These are phyloP conservation scores for Fusarium caatingaense DNA, from an alignment of 2,329 filamentous ascomycete genomes.

Conservation along the genomic window DNA sequence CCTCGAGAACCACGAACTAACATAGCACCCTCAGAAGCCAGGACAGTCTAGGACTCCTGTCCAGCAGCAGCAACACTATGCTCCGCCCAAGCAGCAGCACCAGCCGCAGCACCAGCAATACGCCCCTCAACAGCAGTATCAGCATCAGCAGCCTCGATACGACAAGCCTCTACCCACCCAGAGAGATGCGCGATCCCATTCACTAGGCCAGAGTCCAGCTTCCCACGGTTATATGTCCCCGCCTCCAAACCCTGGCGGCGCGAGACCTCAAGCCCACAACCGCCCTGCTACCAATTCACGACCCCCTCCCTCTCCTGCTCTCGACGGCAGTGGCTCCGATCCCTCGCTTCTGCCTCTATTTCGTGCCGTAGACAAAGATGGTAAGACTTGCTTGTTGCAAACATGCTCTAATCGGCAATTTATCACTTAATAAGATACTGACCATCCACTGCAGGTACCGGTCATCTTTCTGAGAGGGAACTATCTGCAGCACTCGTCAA, in stretches of 20 bases:
- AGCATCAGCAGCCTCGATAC: conserved; percentile 55
- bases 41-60: conserved; percentile 47
- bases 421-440: conserved; percentile 1
- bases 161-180: conserved; percentile 60
- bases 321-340: conserved; percentile 58
- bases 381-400: conserved; percentile 57
- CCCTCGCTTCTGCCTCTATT: conserved; percentile 83
- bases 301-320: conserved; percentile 73
- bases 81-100: conserved; percentile 44
- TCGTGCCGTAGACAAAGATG: conserved; percentile 87
- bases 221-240: conserved; percentile 63
- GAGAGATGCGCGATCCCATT: conserved; percentile 44
- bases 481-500: conserved; percentile 93
- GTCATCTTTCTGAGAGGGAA: conserved; percentile 86
- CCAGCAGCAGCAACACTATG: conserved; percentile 48
- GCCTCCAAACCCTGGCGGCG: conserved; percentile 58
- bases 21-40: conserved; percentile 50
- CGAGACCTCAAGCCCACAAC: conserved; percentile 57
- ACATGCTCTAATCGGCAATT: background rate
- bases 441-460: conserved; percentile 65
- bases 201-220: conserved; percentile 41
- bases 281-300: conserved; percentile 68
- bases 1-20: conserved; percentile 26
- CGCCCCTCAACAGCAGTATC: conserved; percentile 34
- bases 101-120: conserved; percentile 5